These are phyloP conservation scores for Picea sitchensis DNA, from an alignment of 75 land plant species.

Conservation along the genomic window DNA sequence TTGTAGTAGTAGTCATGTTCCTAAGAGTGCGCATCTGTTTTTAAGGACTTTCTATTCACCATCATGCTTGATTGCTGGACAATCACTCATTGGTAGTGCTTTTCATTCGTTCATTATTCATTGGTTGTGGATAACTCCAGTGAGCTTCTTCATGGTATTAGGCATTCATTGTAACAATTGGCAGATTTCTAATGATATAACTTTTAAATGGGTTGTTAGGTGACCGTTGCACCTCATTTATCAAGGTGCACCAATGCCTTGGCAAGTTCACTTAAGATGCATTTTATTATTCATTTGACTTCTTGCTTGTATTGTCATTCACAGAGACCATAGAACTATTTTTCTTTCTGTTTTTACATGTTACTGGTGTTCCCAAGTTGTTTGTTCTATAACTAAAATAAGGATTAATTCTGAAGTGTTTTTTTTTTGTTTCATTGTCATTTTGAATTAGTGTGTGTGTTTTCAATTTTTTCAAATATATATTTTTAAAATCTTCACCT, in stretches of 20 bases:
- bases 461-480: too few relatives aligned
- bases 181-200: neutral
- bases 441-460: too few relatives aligned
- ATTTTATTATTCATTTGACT: neutral
- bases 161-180: slow-evolving; percentile 1
- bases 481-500: too few relatives aligned
- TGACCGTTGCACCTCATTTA: neutral
- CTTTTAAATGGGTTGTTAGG: neutral
- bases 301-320: neutral
- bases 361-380: neutral
- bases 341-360: neutral
- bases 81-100: neutral
- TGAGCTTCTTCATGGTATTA: neutral
- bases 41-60: too few relatives aligned
- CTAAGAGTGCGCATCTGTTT: too few relatives aligned
- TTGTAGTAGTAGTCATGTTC: too few relatives aligned
- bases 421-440: neutral
- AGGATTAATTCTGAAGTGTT: neutral
- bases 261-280: too few relatives aligned
- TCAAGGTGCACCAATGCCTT: too few relatives aligned
- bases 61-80: too few relatives aligned
- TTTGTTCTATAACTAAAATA: neutral
- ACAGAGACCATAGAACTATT: neutral
- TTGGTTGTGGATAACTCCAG: neutral
- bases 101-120: neutral